A percentile compares a stretch with the other conserved stretches of the same genome.
These are phyloP conservation scores for Magnaporthales sp. DNA, from an alignment of 2,329 filamentous ascomycete genomes.

Conservation along the genomic window DNA sequence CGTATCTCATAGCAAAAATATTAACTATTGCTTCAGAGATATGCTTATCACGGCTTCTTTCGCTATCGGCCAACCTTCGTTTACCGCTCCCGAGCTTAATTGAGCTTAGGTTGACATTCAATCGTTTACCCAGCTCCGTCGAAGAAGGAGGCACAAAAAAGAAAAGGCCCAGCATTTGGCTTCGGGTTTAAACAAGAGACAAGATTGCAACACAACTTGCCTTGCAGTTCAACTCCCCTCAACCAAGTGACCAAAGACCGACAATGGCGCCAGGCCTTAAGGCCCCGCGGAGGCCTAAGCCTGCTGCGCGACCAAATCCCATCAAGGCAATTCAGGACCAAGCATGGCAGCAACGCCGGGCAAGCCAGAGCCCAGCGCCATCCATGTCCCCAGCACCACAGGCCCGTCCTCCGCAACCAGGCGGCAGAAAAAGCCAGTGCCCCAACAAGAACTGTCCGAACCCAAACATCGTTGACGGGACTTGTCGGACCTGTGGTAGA, in stretches of 20 bases:
- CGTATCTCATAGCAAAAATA: not conserved
- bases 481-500: conserved; percentile 78
- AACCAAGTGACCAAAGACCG: not conserved
- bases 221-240: not conserved
- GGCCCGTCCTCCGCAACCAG: conserved; percentile 18
- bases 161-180: not conserved
- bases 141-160: not conserved
- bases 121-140: not conserved
- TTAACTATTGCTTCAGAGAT: not conserved
- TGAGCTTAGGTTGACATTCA: not conserved
- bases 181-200: not conserved
- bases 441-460: conserved; percentile 53
- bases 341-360: conserved; percentile 27
- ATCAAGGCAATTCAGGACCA: conserved; percentile 44
- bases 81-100: not conserved
- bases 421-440: conserved; percentile 32
- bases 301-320: conserved; percentile 21
- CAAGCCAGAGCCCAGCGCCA: conserved; percentile 20
- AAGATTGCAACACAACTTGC: not conserved
- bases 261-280: conserved; percentile 4
- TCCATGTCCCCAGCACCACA: conserved; percentile 9
- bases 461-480: conserved; percentile 53
- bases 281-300: not conserved
- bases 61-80: not conserved
- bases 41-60: not conserved